Base-by-base conservation (phyloP, 2,329 filamentous ascomycete species). In the Conoideocrella luteorostrata region DNA sequence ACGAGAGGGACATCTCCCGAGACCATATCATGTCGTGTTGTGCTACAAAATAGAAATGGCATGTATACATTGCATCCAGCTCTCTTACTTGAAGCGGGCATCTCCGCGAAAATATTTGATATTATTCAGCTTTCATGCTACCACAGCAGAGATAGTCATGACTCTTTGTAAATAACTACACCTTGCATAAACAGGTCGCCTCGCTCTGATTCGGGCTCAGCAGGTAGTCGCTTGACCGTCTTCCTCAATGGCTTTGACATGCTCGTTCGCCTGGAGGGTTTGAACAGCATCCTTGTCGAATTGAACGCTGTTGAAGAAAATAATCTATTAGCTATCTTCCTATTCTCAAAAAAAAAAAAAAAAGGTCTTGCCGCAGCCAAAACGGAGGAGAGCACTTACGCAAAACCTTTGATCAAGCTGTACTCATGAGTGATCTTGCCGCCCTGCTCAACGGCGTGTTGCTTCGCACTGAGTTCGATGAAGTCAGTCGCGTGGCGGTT, bases 341-440 rank as follows among this genome's bases (percentile, higher is more conserved):
- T n/a, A n/a, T n/a, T n/a, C n/a, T n/a, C n/a, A n/a, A n/a, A n/a
- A n/a, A n/a, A n/a, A n/a, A n/a, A n/a, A n/a, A n/a, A 15, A 33
- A 33, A 9, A 20, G 24, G 9, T 9, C n/a, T 17, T 15, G 5
- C 3, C 29, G 7, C 5, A 34, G 22, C 13, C 28, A 38, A 15
- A 26, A 4, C 5, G 22, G 22, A 4, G 23, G 28, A 17, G 28
- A 21, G 26, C 37, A 74, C 86, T 55, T 80, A 96, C 91, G 86
- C 83, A 72, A 96, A 96, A 46, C 85, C 90, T 72, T 91, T 94
- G 76, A 95, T 89, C 56, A 95, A 68, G 48, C 70, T 83, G 74
- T 88, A 95, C 64, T 93, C 86, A 56, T 93, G 82, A 44, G 70
- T 79, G 69, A 97, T 93, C 65, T 79, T 80, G 62, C 89, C 91